Evolutionary conservation across 768 basidiomycete genomes (phyloP).

Genomic region (Mycena vitilis): DNA sequence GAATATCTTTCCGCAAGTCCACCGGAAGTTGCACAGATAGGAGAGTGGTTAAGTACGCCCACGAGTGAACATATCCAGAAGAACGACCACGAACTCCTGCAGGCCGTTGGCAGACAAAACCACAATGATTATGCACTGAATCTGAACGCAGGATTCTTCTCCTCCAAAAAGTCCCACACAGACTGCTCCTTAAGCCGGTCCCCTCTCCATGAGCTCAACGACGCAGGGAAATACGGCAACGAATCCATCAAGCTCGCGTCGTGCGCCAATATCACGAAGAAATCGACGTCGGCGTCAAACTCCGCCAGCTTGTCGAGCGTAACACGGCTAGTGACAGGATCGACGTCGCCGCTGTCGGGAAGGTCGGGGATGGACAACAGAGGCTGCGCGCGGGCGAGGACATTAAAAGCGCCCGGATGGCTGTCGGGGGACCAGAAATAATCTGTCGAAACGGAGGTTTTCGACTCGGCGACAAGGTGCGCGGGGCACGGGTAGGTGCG

Average conservation of each 20-base stretch:
- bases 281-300: constrained; percentile 8
- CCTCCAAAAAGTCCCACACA: constrained; percentile 6
- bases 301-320: neutral
- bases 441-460: neutral
- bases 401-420: neutral
- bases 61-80: no score
- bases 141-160: neutral
- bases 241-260: neutral
- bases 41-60: no score
- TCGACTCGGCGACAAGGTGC: neutral
- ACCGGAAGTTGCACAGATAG: no score
- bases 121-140: constrained; percentile 4
- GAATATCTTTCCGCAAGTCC: no score
- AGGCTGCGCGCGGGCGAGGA: neutral
- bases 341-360: neutral
- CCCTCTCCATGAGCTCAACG: neutral
- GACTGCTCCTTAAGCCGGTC: neutral
- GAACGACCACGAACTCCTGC: no score
- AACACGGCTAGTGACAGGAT: neutral
- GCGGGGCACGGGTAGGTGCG: constrained; percentile 1
- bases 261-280: constrained; percentile 2
- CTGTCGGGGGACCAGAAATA: constrained; percentile 1
- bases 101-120: no score
- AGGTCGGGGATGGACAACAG: constrained; percentile 1
- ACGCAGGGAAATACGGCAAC: constrained; percentile 5